Evolutionary conservation across 352 stramenopile species (phyloP), one percentile per base, ranked within the genome.

Genomic region (Pythium apleroticum): DNA sequence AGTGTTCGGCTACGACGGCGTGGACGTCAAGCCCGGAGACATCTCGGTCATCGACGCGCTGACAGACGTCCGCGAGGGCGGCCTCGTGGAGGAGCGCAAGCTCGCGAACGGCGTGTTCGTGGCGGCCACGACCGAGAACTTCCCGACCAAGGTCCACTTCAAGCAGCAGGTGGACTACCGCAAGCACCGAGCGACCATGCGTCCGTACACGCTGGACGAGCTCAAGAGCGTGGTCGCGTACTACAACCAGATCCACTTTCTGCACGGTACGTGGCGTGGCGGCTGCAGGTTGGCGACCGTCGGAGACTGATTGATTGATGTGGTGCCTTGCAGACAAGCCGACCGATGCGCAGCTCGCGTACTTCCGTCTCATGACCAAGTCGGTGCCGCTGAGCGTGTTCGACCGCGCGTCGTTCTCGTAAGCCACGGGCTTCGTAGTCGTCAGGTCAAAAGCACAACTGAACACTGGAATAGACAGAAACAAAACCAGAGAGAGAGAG

Each of bases 341-440:
- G 41, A 88, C 75, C 27, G 80, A 86, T 24, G 80, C 78, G 68
- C 65, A 92, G 73, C 53, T 91, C 50, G 85, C 85, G 39, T 91
- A 91, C 74, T 94, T 94, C 63, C 81, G 84, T 53, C 77, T 94
- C 55, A 94, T 94, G 85, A 94, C 85, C 69, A 94, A 94, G 75
- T 74, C 80, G 52, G 76, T 91, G 58, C 85, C 83, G 56, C 77
- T 91, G 15, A 76, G 83, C 71, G 85, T 94, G 39, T 91, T 89
- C 57, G 85, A 94, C 69, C 85, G 85, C 68, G 85, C 85, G 68
- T 92, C 85, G 61, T 91, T 92, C 69, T 87, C 80, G 71, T 94
- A 94, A 74, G 64, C 52, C 20, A 50, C 0, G 22, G 25, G 25
- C 49, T 10, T 27, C 43, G 20, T 28, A 60, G 20, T 48, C 20